Evolutionary conservation across 2,329 filamentous ascomycete species (phyloP).

Genomic region (Fusarium albosuccineum): DNA sequence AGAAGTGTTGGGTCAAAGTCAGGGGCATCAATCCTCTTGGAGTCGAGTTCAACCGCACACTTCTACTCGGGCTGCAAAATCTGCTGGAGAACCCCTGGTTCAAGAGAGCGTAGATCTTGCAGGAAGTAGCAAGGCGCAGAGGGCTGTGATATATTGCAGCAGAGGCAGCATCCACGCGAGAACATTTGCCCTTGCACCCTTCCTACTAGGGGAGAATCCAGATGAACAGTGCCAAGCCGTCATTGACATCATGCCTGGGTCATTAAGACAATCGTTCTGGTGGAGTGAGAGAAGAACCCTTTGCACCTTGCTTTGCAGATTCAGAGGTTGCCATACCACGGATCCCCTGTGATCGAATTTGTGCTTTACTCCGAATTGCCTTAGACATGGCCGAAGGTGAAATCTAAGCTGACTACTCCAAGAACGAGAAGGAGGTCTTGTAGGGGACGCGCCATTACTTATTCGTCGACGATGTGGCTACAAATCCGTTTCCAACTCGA

Average conservation of each 20-base stretch:
- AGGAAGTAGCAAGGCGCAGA: constrained; percentile 24
- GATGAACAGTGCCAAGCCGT: constrained; percentile 23
- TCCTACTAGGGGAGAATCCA: accelerated
- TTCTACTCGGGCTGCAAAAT: accelerated
- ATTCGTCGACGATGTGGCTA: background rate
- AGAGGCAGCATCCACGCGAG: background rate
- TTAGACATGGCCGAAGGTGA: background rate
- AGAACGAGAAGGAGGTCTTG: background rate
- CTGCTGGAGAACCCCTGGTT: constrained; percentile 15
- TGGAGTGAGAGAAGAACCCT: constrained; percentile 20
- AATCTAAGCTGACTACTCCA: constrained; percentile 2
- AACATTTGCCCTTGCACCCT: background rate
- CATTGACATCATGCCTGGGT: constrained; percentile 25
- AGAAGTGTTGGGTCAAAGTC: background rate
- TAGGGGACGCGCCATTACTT: background rate
- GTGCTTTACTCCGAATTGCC: constrained; percentile 18
- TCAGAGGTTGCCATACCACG: constrained; percentile 3
- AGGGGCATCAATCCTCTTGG: background rate
- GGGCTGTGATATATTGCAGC: background rate
- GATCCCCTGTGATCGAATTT: constrained; percentile 21
- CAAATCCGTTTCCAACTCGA: accelerated
- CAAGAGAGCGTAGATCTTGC: constrained; percentile 22
- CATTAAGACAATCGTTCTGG: constrained; percentile 1
- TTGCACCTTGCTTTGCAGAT: constrained; percentile 6
- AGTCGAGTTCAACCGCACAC: accelerated